Base-by-base conservation (phyloP, 768 basidiomycete species). In the Candolleomyces aberdarensis region DNA sequence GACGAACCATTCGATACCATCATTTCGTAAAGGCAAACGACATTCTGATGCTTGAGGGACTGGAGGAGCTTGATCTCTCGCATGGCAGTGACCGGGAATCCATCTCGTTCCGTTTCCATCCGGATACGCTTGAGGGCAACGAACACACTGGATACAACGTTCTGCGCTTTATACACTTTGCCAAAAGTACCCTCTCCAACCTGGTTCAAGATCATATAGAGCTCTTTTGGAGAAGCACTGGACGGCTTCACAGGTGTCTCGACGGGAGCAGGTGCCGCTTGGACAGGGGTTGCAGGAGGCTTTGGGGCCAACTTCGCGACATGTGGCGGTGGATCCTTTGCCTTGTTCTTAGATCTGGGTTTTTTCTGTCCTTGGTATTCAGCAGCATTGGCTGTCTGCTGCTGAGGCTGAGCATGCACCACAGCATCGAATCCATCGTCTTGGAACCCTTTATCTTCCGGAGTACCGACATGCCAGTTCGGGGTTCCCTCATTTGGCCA, bases 131-230 rank as follows among this genome's bases (percentile, higher is more conserved):
- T 99, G 64, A 99, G 75, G 17, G 97, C 97, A 43, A 98, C 95
- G 63, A 88, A 78, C 13, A 81, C 71, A 41, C 86, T 88, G n/a
- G 85, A 89, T 52, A 88, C 78, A 10, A 83, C 86, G 65, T 96
- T 95, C 62, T 86, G 83, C 3, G 96, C 96, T 74, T 99, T 99
- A 78, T 97, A 84, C 1, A 99, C 96, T 72, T 98, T 96, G 22
- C 96, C 96, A 70, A 98, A 99, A 2, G 97, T 99, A 3, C 97
- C 97, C 73, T 98, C 96, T 11, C 97, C 97, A 48, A 99, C 97
- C 68, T 98, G 96, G 52, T 85, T 89, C 26, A 98, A 80, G 62
- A 95, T 92, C 55, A 86, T 84, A 73, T 97, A 99, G 19, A 94
- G 71, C 61, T 93, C 89, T 44, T 73, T 75, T 9, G 67, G 71